Evolutionary conservation across 495 filamentous ascomycete genomes (phyloP), one percentile per base, ranked within the genome.

Genomic region (Usnea hakonensis): DNA sequence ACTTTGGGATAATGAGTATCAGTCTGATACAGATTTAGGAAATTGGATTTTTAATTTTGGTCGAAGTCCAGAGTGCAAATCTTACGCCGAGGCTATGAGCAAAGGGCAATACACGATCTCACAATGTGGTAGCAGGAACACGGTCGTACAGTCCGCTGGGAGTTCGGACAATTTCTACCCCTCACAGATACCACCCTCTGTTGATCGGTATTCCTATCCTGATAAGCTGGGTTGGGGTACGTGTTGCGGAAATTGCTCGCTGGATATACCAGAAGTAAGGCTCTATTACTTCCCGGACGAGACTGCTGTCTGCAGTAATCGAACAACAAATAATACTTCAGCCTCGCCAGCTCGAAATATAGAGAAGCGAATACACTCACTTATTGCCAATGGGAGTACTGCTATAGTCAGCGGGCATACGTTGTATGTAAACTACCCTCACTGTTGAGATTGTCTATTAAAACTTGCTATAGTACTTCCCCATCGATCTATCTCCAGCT

Each of bases 401-500:
- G 63, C 58, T 32, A 32, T 61, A 17, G 28, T 65, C 21, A 61
- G 52, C 10, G 63, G 63, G 5, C 21, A 55, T 43, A 62, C 52
- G 10, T 62, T 65, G 63, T 65, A 50, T 14, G 63, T 44, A 35
- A 43, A 9, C 23, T 17, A 17, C 17, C 19, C 5, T 46, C 28
- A 4, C 46, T 5, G 17, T 8, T 17, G 1, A 17, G 2, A 3
- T 43, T 38, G 11, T 19, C 14, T n/a, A 2, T 28, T 66, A 8
- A 59, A 8, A 8, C 36, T 48, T 33, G 13, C 0, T 23, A 2
- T 26, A 66, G 64, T 36, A 66, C 64, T 17, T 66, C 60, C 6
- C 61, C 64, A 23, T 66, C 64, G 16, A 0, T 66, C 32, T 66
- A 66, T 23, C 56, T 66, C 9, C 40, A 63, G 30, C 21, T 64